Conservation (phyloP, 345 rosid genomes). For the Aurinia saxatilis region DNA sequence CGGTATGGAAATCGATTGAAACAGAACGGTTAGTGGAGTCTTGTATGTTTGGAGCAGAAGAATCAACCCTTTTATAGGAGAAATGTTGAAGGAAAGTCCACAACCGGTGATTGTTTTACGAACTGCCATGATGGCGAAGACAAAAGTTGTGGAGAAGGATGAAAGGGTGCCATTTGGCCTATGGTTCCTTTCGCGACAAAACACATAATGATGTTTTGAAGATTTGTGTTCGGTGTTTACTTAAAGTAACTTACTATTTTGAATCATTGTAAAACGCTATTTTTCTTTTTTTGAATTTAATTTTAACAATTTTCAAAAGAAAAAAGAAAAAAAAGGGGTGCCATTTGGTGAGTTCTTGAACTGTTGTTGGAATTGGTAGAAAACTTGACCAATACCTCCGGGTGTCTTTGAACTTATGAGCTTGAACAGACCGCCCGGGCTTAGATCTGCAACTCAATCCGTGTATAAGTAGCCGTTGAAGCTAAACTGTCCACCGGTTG, state of each 20-base stretch:
- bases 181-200: no score
- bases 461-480: conserved; percentile 16
- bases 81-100: conserved; percentile 20
- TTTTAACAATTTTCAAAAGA: no score
- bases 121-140: conserved; percentile 4
- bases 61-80: conserved; percentile 1
- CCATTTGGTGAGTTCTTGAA: conserved; percentile 7
- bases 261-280: no score
- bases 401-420: conserved; percentile 23
- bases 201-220: no score
- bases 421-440: conserved; percentile 16
- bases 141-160: conserved; percentile 9
- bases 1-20: conserved; percentile 59
- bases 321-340: no score
- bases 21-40: conserved; percentile 34
- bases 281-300: no score
- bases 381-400: conserved; percentile 26
- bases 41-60: neutral
- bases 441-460: conserved; percentile 7
- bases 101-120: conserved; percentile 15
- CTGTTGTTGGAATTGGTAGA: conserved; percentile 2
- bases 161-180: neutral
- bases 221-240: no score
- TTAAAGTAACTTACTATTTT: no score
- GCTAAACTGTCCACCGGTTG: conserved; percentile 21